These are phyloP conservation scores for Penicillium sp. DNA, from an alignment of 2,329 filamentous ascomycete genomes.

Conservation along the genomic window DNA sequence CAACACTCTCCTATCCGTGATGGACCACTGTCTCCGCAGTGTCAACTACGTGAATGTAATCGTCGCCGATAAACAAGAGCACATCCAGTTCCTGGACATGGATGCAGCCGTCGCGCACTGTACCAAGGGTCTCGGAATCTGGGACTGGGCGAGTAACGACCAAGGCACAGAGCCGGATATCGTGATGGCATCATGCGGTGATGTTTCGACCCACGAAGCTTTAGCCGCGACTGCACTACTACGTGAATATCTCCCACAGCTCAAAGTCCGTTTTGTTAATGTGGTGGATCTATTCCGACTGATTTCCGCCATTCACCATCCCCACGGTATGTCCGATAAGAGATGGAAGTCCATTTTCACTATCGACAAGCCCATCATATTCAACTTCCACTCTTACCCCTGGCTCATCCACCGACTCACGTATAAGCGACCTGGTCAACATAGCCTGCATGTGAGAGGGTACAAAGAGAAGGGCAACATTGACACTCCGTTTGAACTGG, in stretches of 20 bases:
- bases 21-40: conserved; percentile 71
- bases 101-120: conserved; percentile 71
- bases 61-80: conserved; percentile 75
- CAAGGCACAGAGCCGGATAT: conserved; percentile 66
- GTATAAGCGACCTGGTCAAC: conserved; percentile 68
- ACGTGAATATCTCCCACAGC: conserved; percentile 65
- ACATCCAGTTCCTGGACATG: conserved; percentile 72
- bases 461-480: conserved; percentile 85
- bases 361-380: conserved; percentile 67
- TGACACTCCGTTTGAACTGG: conserved; percentile 74
- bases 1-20: conserved; percentile 72
- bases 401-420: conserved; percentile 75
- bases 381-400: conserved; percentile 83
- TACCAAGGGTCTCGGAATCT: conserved; percentile 75
- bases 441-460: conserved; percentile 69
- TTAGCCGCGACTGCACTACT: conserved; percentile 72
- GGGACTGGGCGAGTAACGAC: conserved; percentile 73
- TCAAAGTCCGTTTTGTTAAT: conserved; percentile 78
- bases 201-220: conserved; percentile 70
- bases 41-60: conserved; percentile 79
- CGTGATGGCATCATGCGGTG: conserved; percentile 73
- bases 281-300: conserved; percentile 78
- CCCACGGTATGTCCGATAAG: conserved; percentile 65
- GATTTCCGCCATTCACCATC: conserved; percentile 66
- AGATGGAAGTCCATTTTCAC: conserved; percentile 72